These are phyloP conservation scores for Zelopaecilomyces penicillatus DNA, from an alignment of 2,329 filamentous ascomycete species.

Conservation along the genomic window DNA sequence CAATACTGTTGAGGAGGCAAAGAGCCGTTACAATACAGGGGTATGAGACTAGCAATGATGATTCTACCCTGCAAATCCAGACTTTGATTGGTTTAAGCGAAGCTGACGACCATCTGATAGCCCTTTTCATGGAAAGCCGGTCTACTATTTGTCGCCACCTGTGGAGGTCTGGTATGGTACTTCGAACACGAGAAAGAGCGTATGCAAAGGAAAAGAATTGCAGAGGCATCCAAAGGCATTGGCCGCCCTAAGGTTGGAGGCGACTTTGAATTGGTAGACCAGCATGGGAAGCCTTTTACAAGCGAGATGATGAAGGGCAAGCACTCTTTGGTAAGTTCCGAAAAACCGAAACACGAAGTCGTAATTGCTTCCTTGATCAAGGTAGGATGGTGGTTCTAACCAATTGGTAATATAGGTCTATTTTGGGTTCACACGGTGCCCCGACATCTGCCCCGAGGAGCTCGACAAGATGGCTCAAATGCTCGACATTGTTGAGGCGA, in stretches of 20 bases:
- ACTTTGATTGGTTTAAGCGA: not conserved
- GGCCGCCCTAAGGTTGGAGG: conserved; percentile 91
- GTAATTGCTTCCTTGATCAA: not conserved
- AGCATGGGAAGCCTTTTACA: conserved; percentile 70
- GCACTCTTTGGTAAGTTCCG: conserved; percentile 60
- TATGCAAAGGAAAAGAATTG: conserved; percentile 80
- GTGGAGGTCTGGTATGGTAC: conserved; percentile 72
- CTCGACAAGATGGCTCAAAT: conserved; percentile 99
- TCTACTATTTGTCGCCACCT: conserved; percentile 72
- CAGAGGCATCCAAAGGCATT: conserved; percentile 86
- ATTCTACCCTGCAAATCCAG: not conserved
- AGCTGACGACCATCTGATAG: conserved; percentile 34
- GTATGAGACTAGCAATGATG: conserved; percentile 26
- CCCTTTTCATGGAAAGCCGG: conserved; percentile 94
- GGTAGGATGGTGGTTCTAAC: conserved; percentile 4
- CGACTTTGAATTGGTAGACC: conserved; percentile 71
- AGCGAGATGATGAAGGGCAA: conserved; percentile 78
- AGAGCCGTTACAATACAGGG: conserved; percentile 49
- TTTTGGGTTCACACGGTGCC: conserved; percentile 97
- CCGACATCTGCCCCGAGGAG: conserved; percentile 97
- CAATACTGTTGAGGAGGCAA: conserved; percentile 52
- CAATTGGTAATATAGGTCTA: conserved; percentile 58
- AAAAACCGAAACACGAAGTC: not conserved
- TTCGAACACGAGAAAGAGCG: conserved; percentile 90
- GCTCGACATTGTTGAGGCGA: conserved; percentile 62